Conservation (phyloP, 768 basidiomycete genomes). For the Russula ochroleuca region DNA sequence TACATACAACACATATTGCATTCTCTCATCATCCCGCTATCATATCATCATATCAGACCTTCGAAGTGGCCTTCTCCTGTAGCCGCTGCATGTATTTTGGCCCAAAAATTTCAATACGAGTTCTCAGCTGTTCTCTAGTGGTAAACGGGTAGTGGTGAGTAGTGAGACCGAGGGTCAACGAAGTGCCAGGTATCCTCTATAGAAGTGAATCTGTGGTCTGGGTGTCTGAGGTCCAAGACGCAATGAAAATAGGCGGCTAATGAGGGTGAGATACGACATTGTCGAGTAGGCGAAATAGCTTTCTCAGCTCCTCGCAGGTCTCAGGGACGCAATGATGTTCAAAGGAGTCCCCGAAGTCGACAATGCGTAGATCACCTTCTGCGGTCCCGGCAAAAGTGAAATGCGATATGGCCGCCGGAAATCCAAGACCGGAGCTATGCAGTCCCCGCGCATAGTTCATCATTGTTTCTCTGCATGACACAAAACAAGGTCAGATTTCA, state of each 20-base stretch:
- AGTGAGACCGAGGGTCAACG: no score
- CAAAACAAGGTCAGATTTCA: neutral
- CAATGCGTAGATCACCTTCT: conserved; percentile 5
- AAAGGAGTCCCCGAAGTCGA: conserved; percentile 17
- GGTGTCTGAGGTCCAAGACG: no score
- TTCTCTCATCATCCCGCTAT: neutral
- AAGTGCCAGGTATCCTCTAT: neutral
- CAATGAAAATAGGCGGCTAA: neutral
- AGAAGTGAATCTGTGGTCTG: neutral
- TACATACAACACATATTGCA: neutral
- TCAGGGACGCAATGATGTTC: conserved; percentile 14
- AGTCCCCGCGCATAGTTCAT: neutral
- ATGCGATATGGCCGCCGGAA: conserved; percentile 11
- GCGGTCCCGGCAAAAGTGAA: neutral
- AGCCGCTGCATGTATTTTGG: no score
- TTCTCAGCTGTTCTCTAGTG: no score
- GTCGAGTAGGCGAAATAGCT: conserved; percentile 7
- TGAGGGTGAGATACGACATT: neutral
- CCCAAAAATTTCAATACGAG: neutral
- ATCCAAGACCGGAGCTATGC: conserved; percentile 13
- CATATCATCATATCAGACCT: no score
- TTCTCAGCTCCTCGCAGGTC: conserved; percentile 11
- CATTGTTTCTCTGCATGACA: neutral
- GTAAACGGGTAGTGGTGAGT: no score
- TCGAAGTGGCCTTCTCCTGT: neutral